Base-by-base conservation (phyloP, 2,329 filamentous ascomycete genomes). In the Hymenoscyphus albidus region DNA sequence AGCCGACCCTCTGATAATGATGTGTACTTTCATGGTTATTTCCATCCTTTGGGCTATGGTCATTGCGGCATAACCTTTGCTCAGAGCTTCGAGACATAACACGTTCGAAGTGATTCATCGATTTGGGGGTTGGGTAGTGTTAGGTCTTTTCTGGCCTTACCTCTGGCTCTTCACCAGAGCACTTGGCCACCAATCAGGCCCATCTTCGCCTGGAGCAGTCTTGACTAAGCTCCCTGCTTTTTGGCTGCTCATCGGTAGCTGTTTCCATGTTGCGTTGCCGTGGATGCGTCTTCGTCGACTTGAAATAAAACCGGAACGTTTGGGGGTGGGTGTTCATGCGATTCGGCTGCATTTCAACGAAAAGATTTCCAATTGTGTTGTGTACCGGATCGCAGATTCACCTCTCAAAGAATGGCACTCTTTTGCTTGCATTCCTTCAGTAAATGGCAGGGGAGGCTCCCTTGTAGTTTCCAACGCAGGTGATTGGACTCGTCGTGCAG, bases 291-390 rank as follows among this genome's bases (percentile, higher is more conserved):
- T 88, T 39, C 81, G 84, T 44, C 83, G 81, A 69, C 81, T 85
- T 63, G 73, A 76, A 22, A 82, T 88, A 64, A 75, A 75, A 9
- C 76, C 82, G 6, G 81, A 86, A 67, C 74, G 77, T 38, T 79
- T 88, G 16, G 88, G 86, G 68, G 55, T 77, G n/a, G 88, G 86
- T 69, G 51, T 77, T 2, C 85, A 88, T 57, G 86, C 86, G 3
- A 76, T 85, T 7, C 81, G 82, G 10, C 79, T 89, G 3, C 80
- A 83, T 69, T 82, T 86, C 72, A 76, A 77, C 65, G 79, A 83
- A 70, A 77, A 78, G 44, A 77, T 78, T 32, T 64, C 70, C 14
- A 77, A 80, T 32, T 76, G 76, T 58, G 77, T 79, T 57, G 77
- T 80, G 65, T 78, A 80, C 59, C 79, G 81, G 42, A 75, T 85